Conservation (phyloP, 23 red algal species). For the Gracilaria domingensis region DNA sequence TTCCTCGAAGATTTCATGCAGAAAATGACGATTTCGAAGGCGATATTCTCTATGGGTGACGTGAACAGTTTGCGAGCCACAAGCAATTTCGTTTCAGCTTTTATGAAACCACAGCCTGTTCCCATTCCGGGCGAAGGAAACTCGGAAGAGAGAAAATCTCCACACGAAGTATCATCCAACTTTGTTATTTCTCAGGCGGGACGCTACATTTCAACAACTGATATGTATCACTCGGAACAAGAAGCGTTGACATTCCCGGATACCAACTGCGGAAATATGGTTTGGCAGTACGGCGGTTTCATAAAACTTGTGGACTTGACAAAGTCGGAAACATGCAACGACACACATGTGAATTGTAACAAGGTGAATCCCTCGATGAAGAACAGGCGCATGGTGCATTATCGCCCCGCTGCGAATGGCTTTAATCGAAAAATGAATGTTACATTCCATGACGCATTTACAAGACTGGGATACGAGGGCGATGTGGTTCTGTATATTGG, state of each 20-base stretch:
- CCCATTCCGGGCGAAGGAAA: too few relatives aligned
- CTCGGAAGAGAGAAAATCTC: neutral
- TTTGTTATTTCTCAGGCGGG: neutral
- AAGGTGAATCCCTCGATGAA: neutral
- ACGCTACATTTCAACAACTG: neutral
- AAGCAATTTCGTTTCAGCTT: too few relatives aligned
- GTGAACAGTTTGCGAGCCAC: too few relatives aligned
- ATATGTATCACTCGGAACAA: neutral
- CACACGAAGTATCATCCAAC: too few relatives aligned
- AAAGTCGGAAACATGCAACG: neutral
- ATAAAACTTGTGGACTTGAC: constrained; percentile 8
- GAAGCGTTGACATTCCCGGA: neutral
- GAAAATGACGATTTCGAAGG: neutral
- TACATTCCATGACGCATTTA: neutral
- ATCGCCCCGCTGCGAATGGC: constrained; percentile 27
- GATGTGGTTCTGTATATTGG: constrained; percentile 29
- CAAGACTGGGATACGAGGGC: neutral
- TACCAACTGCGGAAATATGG: constrained; percentile 17
- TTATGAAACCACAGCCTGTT: too few relatives aligned
- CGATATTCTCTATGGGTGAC: neutral
- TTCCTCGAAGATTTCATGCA: too few relatives aligned
- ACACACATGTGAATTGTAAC: neutral
- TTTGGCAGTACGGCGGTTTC: constrained; percentile 26
- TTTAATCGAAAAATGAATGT: neutral
- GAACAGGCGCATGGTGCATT: constrained; percentile 4